A percentile compares a stretch with the other conserved stretches of the same genome.
Conservation (phyloP, 1,284 basidiomycete species). For the Moniliella sp. region DNA sequence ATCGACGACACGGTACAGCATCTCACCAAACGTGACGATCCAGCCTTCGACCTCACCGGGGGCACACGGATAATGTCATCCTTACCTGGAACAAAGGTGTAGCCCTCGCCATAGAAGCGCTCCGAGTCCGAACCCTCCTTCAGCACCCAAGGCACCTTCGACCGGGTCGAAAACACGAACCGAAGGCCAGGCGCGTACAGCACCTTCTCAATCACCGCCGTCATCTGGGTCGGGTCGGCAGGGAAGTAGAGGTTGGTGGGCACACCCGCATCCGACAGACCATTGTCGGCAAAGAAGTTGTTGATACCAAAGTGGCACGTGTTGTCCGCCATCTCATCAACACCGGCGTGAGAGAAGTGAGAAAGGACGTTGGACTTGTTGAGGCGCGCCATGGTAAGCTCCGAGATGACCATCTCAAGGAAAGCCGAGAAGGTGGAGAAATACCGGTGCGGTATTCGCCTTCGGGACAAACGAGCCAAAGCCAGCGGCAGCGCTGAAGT, state of each 20-base stretch:
- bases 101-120: slow-evolving; percentile 48
- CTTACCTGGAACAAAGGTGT: slow-evolving; percentile 58
- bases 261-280: slow-evolving; percentile 48
- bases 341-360: slow-evolving; percentile 68
- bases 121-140: slow-evolving; percentile 51
- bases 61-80: slow-evolving; percentile 51
- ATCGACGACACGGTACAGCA: slow-evolving; percentile 57
- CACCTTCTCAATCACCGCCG: slow-evolving; percentile 49
- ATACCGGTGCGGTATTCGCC: slow-evolving; percentile 28
- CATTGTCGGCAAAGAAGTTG: slow-evolving; percentile 62
- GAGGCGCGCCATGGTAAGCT: slow-evolving; percentile 55
- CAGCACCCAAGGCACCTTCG: slow-evolving; percentile 63
- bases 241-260: slow-evolving; percentile 67
- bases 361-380: slow-evolving; percentile 51
- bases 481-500: slow-evolving; percentile 61
- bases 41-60: slow-evolving; percentile 52
- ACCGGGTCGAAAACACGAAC: slow-evolving; percentile 63
- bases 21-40: slow-evolving; percentile 44
- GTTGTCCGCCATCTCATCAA: slow-evolving; percentile 55
- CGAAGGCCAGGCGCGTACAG: slow-evolving; percentile 59
- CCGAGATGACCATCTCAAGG: slow-evolving; percentile 64
- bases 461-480: slow-evolving; percentile 43
- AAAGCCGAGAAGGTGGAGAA: slow-evolving; percentile 67
- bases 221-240: slow-evolving; percentile 57
- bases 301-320: slow-evolving; percentile 45